Evolutionary conservation across 257 asterid species (phyloP).

Genomic region (Lithospermum erythrorhizon): DNA sequence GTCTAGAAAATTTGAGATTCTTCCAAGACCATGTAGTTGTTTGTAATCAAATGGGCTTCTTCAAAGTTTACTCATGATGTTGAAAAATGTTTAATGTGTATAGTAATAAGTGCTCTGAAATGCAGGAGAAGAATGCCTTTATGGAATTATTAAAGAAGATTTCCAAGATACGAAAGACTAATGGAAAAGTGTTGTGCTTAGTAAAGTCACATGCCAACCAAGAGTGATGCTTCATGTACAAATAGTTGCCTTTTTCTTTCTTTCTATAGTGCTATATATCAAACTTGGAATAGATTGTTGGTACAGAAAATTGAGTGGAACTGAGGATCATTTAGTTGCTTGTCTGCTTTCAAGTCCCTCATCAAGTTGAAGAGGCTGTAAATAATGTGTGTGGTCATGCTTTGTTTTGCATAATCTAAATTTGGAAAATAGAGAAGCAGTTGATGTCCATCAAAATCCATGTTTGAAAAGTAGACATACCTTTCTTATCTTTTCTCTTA

Average conservation of each 20-base stretch:
- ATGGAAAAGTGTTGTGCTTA: slow-evolving; percentile 50
- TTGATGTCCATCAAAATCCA: no score
- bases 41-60: no score
- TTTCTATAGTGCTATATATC: no score
- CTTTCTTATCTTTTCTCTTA: no score
- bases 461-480: no score
- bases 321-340: neutral
- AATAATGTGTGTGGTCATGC: no score
- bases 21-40: no score
- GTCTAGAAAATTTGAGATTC: no score
- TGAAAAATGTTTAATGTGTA: no score
- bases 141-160: slow-evolving; percentile 69
- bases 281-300: neutral
- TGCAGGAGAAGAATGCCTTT: slow-evolving; percentile 83
- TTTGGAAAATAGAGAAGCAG: no score
- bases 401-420: no score
- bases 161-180: slow-evolving; percentile 73
- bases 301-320: neutral
- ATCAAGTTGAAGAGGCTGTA: neutral
- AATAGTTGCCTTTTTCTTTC: neutral
- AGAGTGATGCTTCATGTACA: neutral
- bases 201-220: slow-evolving; percentile 25
- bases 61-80: no score
- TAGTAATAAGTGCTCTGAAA: neutral
- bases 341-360: neutral